Percentiles rank a stretch among this genome's conserved stretches.
Conservation (phyloP, 2,329 filamentous ascomycete genomes). For the Blastomyces gilchristii region DNA sequence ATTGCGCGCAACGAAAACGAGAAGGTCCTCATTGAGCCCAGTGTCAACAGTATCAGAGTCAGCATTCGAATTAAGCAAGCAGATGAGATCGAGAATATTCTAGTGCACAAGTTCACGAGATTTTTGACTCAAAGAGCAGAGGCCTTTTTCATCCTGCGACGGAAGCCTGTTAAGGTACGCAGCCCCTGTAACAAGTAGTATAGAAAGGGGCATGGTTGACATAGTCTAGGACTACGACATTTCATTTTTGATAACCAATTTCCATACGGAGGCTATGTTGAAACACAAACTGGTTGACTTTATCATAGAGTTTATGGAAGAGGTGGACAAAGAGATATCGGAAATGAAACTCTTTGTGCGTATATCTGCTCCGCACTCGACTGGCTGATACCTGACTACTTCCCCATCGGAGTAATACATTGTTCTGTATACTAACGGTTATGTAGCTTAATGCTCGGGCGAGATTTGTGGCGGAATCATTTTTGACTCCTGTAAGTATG, state of each 20-base stretch:
- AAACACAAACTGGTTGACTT: constrained; percentile 99
- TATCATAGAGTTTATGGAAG: constrained; percentile 99
- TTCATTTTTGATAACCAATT: constrained; percentile 96
- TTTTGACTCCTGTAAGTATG: constrained; percentile 72
- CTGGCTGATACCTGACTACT: neutral
- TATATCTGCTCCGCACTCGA: constrained; percentile 16
- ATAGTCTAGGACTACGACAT: constrained; percentile 82
- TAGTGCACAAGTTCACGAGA: constrained; percentile 96
- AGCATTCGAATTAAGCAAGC: constrained; percentile 99
- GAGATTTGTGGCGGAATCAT: constrained; percentile 95
- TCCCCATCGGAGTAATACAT: constrained; percentile 7
- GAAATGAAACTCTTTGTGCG: constrained; percentile 99
- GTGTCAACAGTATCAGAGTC: constrained; percentile 91
- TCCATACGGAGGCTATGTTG: constrained; percentile 96
- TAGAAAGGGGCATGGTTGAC: constrained; percentile 16
- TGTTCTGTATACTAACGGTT: constrained; percentile 24
- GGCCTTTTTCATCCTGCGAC: constrained; percentile 88
- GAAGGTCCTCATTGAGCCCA: constrained; percentile 89
- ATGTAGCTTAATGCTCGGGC: constrained; percentile 83
- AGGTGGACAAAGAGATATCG: constrained; percentile 99
- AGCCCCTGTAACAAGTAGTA: constrained; percentile 3
- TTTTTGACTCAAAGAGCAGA: constrained; percentile 95
- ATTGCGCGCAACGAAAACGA: constrained; percentile 96
- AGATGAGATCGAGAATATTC: constrained; percentile 94
- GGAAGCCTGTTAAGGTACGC: constrained; percentile 84